Percentiles rank a stretch among this genome's conserved stretches.
Evolutionary conservation across 345 rosid species (phyloP).

Genomic region (Litchi chinensis): DNA sequence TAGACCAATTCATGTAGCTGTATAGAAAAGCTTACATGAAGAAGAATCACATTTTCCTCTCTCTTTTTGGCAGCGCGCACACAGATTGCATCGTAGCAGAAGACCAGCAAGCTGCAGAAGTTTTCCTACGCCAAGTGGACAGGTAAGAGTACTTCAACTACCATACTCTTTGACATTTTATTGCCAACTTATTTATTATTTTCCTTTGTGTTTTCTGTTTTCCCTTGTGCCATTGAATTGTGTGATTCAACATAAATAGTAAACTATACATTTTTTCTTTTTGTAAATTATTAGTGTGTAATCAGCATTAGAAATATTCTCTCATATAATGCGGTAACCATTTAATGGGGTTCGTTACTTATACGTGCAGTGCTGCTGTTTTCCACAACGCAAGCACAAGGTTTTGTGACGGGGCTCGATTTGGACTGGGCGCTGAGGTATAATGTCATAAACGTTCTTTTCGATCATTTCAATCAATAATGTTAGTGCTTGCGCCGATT

Average conservation of each 20-base stretch:
- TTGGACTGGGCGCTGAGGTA: slow-evolving; percentile 99
- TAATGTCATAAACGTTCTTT: not conserved
- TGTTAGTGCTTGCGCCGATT: not conserved
- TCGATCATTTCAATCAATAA: not conserved
- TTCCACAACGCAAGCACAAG: slow-evolving; percentile 98
- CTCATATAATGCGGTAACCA: not conserved
- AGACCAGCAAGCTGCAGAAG: slow-evolving; percentile 69
- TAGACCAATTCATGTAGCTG: not conserved
- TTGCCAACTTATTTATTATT: not conserved
- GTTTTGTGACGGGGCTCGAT: slow-evolving; percentile 96
- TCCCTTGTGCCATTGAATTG: not conserved
- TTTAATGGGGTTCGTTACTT: slow-evolving; percentile 12
- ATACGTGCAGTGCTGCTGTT: slow-evolving; percentile 85
- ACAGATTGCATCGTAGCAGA: slow-evolving; percentile 92
- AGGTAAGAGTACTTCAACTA: slow-evolving; percentile 44
- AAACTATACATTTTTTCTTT: not conserved
- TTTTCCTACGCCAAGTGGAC: slow-evolving; percentile 83
- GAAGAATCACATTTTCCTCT: not conserved
- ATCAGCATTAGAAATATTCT: not conserved
- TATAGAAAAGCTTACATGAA: not conserved
- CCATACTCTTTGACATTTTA: not conserved
- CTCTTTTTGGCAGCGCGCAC: slow-evolving; percentile 68
- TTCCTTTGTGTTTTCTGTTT: not conserved
- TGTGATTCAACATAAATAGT: not conserved
- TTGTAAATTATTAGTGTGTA: not conserved